Evolutionary conservation across 2,329 filamentous ascomycete species (phyloP).

Genomic region (Alternaria consortialis): DNA sequence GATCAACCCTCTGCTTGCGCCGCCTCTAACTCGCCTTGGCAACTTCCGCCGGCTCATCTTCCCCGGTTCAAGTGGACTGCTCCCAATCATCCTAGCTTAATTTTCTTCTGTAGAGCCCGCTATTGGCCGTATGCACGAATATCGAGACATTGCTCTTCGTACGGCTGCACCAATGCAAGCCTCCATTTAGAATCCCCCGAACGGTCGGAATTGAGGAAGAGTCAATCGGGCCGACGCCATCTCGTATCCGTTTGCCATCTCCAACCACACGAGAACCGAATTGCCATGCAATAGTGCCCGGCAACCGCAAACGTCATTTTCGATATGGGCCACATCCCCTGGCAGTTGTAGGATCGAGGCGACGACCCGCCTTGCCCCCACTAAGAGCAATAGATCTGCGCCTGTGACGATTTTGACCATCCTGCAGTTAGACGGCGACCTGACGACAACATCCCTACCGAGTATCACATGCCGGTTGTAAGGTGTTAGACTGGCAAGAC

Average conservation of each 20-base stretch:
- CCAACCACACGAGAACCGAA: conserved; percentile 1
- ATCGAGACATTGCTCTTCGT: conserved; percentile 17
- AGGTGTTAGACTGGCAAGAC: neutral
- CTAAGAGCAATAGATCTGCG: conserved; percentile 9
- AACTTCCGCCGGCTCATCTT: conserved; percentile 30
- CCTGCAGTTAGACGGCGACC: conserved; percentile 14
- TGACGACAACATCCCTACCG: conserved; percentile 4
- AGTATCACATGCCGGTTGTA: neutral
- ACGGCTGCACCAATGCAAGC: conserved; percentile 28
- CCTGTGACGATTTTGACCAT: conserved; percentile 9
- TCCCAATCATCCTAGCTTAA: conserved; percentile 22
- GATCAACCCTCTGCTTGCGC: conserved; percentile 21
- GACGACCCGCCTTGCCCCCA: conserved; percentile 5
- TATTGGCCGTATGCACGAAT: conserved; percentile 26
- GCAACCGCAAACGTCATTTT: conserved; percentile 12
- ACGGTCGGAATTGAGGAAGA: neutral
- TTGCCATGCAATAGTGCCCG: conserved; percentile 6
- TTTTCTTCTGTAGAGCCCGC: conserved; percentile 16
- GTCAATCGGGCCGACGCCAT: conserved; percentile 1
- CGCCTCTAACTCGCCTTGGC: conserved; percentile 7
- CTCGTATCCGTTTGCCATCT: neutral
- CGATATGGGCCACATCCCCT: neutral
- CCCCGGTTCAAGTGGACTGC: conserved; percentile 33
- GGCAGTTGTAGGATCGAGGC: conserved; percentile 1
- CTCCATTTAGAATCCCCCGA: conserved; percentile 17